Base-by-base conservation (phyloP, 2,329 filamentous ascomycete genomes). In the Phyllosticta citriasiana region DNA sequence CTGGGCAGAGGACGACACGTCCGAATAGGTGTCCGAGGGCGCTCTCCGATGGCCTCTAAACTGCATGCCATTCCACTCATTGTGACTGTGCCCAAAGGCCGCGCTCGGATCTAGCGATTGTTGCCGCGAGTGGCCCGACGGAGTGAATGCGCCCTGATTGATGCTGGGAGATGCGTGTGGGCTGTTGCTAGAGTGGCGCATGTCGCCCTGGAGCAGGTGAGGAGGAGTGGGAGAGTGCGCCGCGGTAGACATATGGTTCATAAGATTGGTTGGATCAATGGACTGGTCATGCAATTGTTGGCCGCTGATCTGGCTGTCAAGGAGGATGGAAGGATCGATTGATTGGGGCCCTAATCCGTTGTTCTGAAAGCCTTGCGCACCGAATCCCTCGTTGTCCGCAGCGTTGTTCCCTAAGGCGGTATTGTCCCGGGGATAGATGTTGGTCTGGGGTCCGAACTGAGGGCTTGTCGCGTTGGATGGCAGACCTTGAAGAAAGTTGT, bases 1-100 rank as follows among this genome's bases (percentile, higher is more conserved):
- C 24, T 89, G 86, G 16, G 87, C 89, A 40, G 33, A 40, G 4
- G 87, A 77, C 2, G 84, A 96, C 5, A 96, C 87, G 66, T 97
- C 93, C 2, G 91, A 96, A 69, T 88, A 91, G 67, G 78, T 75
- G 66, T 97, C 93, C n/a, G 92, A 97, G 0, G 90, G 89, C 47
- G 84, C 86, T 69, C 92, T 85, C 67, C 91, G 84, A 71, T 97
- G 93, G n/a, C 84, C 80, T 66, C 89, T 87, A 70, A 96, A 97
- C 63, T 79, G 75, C 66, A 82, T 81, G 69, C 77, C 79, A 35
- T 78, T 77, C 84, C 85, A 88, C 64, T 88, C 84, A 56, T 78
- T 76, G 59, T 77, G 76, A 64, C 19, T 22, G 19, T 80, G 79
- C 53, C 80, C 77, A 66, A 82, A 87, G 57, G 82, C 81, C 2